phyloP scores from a whole-genome alignment of 345 rosid genomes.

The Kandelia obovata region DNA sequence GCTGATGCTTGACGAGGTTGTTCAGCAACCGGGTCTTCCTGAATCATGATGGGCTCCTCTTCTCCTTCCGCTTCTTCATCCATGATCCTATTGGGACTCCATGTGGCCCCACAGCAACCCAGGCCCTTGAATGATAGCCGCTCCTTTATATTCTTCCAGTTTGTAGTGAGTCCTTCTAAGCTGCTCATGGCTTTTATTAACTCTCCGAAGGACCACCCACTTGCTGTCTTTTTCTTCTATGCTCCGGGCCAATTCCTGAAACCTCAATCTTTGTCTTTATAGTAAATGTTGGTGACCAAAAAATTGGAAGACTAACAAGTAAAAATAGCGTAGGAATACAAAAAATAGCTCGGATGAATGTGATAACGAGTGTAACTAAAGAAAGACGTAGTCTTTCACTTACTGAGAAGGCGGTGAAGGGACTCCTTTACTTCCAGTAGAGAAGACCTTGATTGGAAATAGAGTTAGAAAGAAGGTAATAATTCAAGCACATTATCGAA shows the following conservation, averaged over 20 bases:
- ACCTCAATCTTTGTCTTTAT: neutral
- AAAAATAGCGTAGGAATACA: neutral
- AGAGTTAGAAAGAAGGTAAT: no score
- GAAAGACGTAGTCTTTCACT: neutral
- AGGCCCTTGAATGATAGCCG: slow-evolving; percentile 61
- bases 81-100: slow-evolving; percentile 36
- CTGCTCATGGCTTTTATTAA: slow-evolving; percentile 31
- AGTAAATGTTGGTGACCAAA: neutral
- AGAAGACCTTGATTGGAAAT: no score
- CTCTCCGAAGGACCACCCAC: no score
- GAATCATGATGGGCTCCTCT: slow-evolving; percentile 13
- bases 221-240: neutral
- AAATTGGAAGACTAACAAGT: neutral
- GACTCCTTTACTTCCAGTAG: no score
- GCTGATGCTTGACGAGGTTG: neutral
- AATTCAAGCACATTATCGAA: no score
- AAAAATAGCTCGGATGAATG: no score
- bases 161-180: slow-evolving; percentile 27
- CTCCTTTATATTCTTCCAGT: slow-evolving; percentile 63
- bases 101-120: slow-evolving; percentile 56
- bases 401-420: no score
- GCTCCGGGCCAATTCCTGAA: neutral
- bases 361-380: neutral
- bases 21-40: slow-evolving; percentile 1
- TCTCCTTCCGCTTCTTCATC: slow-evolving; percentile 18